These are phyloP conservation scores for Erysimum cheiri DNA, from an alignment of 441 rosid genomes.

Conservation along the genomic window DNA sequence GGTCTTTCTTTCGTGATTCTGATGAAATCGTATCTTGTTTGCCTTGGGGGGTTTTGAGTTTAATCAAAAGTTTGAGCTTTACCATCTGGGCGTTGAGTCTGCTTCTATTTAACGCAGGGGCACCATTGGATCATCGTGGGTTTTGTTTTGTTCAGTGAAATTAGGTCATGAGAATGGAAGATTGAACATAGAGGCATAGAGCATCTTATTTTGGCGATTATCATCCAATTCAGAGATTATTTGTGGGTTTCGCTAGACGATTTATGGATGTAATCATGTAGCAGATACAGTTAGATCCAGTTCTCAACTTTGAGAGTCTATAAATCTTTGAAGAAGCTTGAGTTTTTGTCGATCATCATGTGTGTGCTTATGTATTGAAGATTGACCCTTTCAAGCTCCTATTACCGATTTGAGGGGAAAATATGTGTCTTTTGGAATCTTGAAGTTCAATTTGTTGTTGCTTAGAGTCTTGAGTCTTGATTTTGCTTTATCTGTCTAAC, in stretches of 20 bases:
- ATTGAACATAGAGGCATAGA: not conserved
- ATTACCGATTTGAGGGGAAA: not conserved
- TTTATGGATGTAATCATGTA: not conserved
- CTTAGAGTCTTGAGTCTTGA: not conserved
- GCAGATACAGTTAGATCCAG: not conserved
- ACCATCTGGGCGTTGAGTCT: not conserved
- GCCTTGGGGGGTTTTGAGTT: too few relatives aligned
- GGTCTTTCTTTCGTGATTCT: slow-evolving; percentile 41
- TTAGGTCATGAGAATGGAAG: not conserved
- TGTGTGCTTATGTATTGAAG: not conserved
- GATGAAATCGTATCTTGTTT: too few relatives aligned
- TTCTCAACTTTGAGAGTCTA: slow-evolving; percentile 5
- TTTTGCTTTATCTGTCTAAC: not conserved
- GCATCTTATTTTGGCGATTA: not conserved
- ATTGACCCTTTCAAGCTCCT: not conserved
- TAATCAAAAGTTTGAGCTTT: slow-evolving; percentile 27
- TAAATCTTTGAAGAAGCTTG: not conserved
- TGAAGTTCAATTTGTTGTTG: not conserved
- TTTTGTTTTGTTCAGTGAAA: slow-evolving; percentile 9
- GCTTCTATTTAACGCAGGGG: not conserved
- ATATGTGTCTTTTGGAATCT: not conserved
- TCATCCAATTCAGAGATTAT: not conserved
- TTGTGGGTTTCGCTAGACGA: not conserved
- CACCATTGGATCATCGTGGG: not conserved
- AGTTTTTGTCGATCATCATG: not conserved